Base-by-base conservation (phyloP, 306 rosid genomes). In the Albizia julibrissin region DNA sequence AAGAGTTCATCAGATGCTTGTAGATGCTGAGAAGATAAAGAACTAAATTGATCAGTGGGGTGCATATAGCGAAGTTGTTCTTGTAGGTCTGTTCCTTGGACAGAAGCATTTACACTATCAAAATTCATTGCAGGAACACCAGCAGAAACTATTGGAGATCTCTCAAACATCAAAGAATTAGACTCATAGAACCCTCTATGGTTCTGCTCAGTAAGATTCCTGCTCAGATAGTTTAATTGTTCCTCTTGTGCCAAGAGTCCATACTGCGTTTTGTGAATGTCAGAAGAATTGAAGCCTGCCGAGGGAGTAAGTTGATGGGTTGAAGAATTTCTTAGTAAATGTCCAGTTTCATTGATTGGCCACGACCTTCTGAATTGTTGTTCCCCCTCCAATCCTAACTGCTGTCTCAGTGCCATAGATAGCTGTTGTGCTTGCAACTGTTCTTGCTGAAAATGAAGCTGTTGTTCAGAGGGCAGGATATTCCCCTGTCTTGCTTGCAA, bases 381-480 rank as follows among this genome's bases (percentile, higher is more conserved):
- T 79, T 91, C 92, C 75, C 83, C 91, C 65, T 89, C 95, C 84
- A 88, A 82, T 22, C 90, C 91, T 72, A 85, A 66, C 80, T 90
- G 89, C 78, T 88, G 92, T 61, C 92, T 87, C 74, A 91, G 86
- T 72, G 92, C 89, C 84, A 88, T 39, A 8, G 93, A 89, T 49
- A 88, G 29, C 82, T 91, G 92, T 69, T 88, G 92, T 49, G 87
- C 89, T 76, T 89, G 93, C 74, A 83, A 52, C 86, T 87, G 92
- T 62, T 89, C 88, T 66, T 89, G 92, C 84, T 84, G 91, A 81
- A 86, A 82, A 74, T 82, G 87, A 83, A 84, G 81, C 64, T 88
- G 91, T 62, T 82, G 90, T 40, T 91, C 93, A 7, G 89, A 81
- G 70, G 91, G 77, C 52, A 84, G 79, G 71, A 84, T 79, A 76